Base-by-base conservation (phyloP, 495 filamentous ascomycete genomes). In the Penicillium pancosmium region DNA sequence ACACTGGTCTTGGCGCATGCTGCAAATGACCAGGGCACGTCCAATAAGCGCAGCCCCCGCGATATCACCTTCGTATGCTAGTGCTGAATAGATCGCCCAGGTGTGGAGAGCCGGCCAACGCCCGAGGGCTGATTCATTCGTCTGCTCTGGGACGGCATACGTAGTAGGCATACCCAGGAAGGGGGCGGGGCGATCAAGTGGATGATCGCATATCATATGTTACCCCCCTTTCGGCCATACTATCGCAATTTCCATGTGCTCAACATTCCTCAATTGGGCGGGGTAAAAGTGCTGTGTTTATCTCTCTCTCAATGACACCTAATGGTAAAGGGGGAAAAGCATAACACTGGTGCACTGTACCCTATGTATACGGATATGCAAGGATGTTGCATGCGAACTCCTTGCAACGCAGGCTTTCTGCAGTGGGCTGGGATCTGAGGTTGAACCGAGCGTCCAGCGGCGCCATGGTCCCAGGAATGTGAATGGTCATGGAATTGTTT, bases 331-430 rank as follows among this genome's bases (percentile, higher is more conserved):
- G 36, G 36, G 36, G 36, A 38, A n/a, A 38, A 38, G 15, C 15
- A 38, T 38, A 38, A 12, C 15, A 38, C 0, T 44, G 7, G 41
- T 44, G 19, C 41, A 44, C 12, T 33, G 50, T 52, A 15, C 13
- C 4, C 33, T 12, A 36, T 33, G 49, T 51, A 55, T 35, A 52
- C 46, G 10, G 19, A 48, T 36, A 50, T 68, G 66, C 64, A 67
- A 66, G 67, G 67, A 59, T 62, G 46, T 52, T 64, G 62, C 62
- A 62, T 69, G 57, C 50, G 50, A 61, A 59, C 64, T 69, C 67
- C 67, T 69, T 61, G 52, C 55, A 58, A 16, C 62, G 59, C 64
- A 64, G 50, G 27, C 27, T 12, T 16, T 52, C 50, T 64, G 58
- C 53, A 59, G 55, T 57, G 19, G 41, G 65, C 53, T 57, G 59